Conservation (phyloP, 2,329 filamentous ascomycete genomes). For the Colletotrichum destructivum region DNA sequence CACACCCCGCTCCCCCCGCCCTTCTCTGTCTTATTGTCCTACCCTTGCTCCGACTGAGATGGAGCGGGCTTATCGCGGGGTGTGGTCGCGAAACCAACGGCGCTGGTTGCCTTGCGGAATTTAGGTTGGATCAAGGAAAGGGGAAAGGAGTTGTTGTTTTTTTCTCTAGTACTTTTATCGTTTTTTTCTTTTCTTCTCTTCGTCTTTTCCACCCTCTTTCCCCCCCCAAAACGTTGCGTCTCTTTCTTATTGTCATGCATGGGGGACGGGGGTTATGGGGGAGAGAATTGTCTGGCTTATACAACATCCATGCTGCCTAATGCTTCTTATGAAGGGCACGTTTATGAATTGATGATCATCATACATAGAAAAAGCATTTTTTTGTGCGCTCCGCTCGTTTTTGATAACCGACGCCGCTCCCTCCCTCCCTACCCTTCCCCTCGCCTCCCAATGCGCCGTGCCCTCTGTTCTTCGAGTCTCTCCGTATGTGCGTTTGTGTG, state of each 20-base stretch:
- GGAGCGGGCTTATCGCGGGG: not conserved
- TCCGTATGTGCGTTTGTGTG: not conserved
- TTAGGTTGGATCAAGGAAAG: not conserved
- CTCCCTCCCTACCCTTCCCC: too few species aligned
- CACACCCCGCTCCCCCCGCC: not conserved
- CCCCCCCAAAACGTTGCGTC: not conserved
- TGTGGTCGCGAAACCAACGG: not conserved
- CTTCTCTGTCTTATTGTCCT: slow-evolving; percentile 5
- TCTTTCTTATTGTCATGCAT: slow-evolving; percentile 19
- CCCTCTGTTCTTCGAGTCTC: not conserved
- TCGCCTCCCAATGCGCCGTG: too few species aligned
- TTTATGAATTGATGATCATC: slow-evolving; percentile 42
- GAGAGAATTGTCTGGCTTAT: slow-evolving; percentile 20
- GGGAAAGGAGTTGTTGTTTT: slow-evolving; percentile 14
- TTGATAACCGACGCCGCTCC: not conserved
- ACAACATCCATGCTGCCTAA: slow-evolving; percentile 37
- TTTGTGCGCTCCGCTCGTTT: slow-evolving; percentile 30
- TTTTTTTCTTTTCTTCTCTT: slow-evolving; percentile 1
- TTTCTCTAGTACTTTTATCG: slow-evolving; percentile 10
- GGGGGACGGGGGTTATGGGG: slow-evolving; percentile 27
- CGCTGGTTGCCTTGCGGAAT: slow-evolving; percentile 15
- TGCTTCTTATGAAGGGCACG: slow-evolving; percentile 40
- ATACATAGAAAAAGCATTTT: slow-evolving; percentile 38
- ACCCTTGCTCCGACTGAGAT: not conserved
- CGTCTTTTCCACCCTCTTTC: too few species aligned